These are phyloP conservation scores for Coemansia sp. DNA, from an alignment of 192 early-diverging fungal genomes.

Conservation along the genomic window DNA sequence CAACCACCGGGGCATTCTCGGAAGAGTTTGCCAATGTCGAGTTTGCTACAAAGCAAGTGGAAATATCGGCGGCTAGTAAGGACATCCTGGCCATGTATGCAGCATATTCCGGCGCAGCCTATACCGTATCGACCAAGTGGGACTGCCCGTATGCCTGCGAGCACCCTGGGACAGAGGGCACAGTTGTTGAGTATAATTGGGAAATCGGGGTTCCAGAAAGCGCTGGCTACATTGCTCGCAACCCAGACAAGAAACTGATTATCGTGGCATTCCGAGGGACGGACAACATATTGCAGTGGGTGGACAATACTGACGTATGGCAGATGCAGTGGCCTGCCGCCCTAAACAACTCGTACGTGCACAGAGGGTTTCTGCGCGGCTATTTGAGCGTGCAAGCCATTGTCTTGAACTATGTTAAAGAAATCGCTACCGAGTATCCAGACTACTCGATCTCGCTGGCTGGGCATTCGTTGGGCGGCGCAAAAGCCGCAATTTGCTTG, in stretches of 20 bases:
- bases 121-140: conserved; percentile 38
- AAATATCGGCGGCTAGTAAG: conserved; percentile 2
- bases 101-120: conserved; percentile 45
- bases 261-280: conserved; percentile 50
- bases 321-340: conserved; percentile 26
- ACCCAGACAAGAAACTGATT: conserved; percentile 20
- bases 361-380: conserved; percentile 42
- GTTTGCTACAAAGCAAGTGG: background rate
- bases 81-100: conserved; percentile 30
- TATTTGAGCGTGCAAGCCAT: conserved; percentile 23
- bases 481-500: conserved; percentile 32
- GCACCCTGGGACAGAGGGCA: conserved; percentile 40
- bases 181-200: conserved; percentile 42
- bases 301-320: conserved; percentile 29
- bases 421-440: conserved; percentile 21
- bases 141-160: conserved; percentile 37
- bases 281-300: conserved; percentile 26
- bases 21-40: too few relatives aligned
- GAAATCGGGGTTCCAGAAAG: conserved; percentile 21
- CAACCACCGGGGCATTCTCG: background rate
- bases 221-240: conserved; percentile 46
- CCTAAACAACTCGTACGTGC: conserved; percentile 34
- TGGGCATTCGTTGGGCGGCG: conserved; percentile 50
- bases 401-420: conserved; percentile 13
- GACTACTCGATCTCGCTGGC: conserved; percentile 36